Conservation (phyloP, 2,329 filamentous ascomycete genomes). For the Tolypocladium guangdongense region DNA sequence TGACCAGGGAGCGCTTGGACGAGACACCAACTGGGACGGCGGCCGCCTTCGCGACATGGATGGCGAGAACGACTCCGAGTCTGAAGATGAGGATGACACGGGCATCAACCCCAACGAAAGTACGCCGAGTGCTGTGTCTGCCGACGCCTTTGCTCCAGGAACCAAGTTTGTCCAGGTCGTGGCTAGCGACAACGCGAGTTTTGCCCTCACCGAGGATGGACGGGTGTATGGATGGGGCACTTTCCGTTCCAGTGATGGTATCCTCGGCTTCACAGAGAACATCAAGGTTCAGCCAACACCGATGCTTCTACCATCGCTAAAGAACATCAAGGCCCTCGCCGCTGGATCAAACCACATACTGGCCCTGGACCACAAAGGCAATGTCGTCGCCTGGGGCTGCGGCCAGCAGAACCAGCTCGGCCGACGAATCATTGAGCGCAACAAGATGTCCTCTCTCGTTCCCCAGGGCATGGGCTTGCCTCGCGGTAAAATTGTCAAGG, state of each 20-base stretch:
- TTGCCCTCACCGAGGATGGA: slow-evolving; percentile 65
- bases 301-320: slow-evolving; percentile 47
- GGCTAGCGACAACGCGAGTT: slow-evolving; percentile 64
- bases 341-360: slow-evolving; percentile 63
- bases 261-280: slow-evolving; percentile 50
- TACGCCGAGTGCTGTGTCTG: slow-evolving; percentile 50
- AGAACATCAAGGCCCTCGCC: slow-evolving; percentile 53
- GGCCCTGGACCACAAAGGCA: slow-evolving; percentile 53
- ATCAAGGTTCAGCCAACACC: slow-evolving; percentile 40
- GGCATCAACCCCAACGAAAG: slow-evolving; percentile 64
- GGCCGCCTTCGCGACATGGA: slow-evolving; percentile 47
- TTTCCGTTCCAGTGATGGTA: slow-evolving; percentile 56
- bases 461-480: slow-evolving; percentile 46
- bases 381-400: slow-evolving; percentile 60
- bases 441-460: slow-evolving; percentile 49
- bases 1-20: slow-evolving; percentile 69
- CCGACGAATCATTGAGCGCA: slow-evolving; percentile 50
- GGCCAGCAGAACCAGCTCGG: slow-evolving; percentile 56
- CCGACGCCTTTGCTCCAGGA: slow-evolving; percentile 47
- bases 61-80: slow-evolving; percentile 40
- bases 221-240: slow-evolving; percentile 77
- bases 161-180: slow-evolving; percentile 54
- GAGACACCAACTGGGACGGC: slow-evolving; percentile 60
- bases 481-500: slow-evolving; percentile 46
- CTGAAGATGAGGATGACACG: slow-evolving; percentile 48